Evolutionary conservation across 306 rosid genomes (phyloP).

Genomic region (Prosopis cineraria): DNA sequence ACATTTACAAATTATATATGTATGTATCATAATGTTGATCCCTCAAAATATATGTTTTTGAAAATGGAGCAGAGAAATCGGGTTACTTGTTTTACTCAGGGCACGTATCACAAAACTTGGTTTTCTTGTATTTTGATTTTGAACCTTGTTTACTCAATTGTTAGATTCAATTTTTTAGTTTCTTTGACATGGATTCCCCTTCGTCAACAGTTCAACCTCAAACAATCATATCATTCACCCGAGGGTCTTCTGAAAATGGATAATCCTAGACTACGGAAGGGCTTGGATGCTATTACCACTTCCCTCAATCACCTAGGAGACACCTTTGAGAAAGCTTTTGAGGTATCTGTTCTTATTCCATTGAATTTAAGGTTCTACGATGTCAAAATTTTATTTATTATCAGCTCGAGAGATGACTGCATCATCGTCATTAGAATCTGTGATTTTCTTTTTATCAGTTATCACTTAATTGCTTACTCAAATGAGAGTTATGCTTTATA

Average conservation of each 20-base stretch:
- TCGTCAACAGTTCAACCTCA: constrained; percentile 45
- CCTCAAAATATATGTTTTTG: too few species aligned
- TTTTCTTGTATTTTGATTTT: neutral
- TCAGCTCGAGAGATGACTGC: neutral
- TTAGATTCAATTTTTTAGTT: constrained; percentile 19
- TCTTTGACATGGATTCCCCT: constrained; percentile 25
- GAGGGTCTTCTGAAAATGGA: constrained; percentile 54
- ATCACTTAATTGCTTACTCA: neutral
- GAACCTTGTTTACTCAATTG: constrained; percentile 7
- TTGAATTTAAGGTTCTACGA: neutral
- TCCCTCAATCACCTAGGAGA: constrained; percentile 96
- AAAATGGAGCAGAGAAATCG: neutral
- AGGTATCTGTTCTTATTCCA: constrained; percentile 48
- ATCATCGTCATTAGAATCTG: neutral
- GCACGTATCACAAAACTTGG: neutral
- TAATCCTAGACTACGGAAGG: constrained; percentile 68
- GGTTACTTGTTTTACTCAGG: neutral
- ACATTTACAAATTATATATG: neutral
- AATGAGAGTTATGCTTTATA: neutral
- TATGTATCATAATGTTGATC: neutral
- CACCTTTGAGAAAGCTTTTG: constrained; percentile 89
- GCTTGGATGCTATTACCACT: constrained; percentile 74
- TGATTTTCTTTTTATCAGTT: neutral
- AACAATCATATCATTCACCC: constrained; percentile 50
- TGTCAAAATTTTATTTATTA: neutral